phyloP scores from a whole-genome alignment of 345 rosid genomes.

The Lepidium aucheri region DNA sequence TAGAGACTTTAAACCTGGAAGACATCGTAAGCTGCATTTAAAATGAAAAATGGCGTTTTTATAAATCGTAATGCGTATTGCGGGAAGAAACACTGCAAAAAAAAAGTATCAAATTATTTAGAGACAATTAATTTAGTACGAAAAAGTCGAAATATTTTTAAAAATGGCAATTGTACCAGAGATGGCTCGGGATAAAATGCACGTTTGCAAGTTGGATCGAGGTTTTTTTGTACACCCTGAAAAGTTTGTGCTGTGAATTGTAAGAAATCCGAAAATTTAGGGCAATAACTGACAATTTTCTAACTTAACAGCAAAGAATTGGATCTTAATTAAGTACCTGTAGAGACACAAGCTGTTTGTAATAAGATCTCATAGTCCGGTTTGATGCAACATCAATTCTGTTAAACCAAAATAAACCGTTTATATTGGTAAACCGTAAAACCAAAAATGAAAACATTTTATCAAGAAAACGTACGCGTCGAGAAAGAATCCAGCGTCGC shows the following conservation, averaged over 20 bases:
- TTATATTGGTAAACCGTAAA: neutral
- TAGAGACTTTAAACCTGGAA: constrained; percentile 44
- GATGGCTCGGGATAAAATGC: constrained; percentile 35
- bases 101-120: neutral
- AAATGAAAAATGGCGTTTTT: constrained; percentile 60
- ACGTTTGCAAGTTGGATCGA: constrained; percentile 51
- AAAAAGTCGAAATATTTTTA: neutral
- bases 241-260: neutral
- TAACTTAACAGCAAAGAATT: neutral
- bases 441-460: neutral
- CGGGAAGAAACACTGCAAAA: constrained; percentile 83
- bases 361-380: constrained; percentile 61
- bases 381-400: constrained; percentile 64
- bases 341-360: constrained; percentile 40
- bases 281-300: neutral
- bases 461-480: constrained; percentile 51
- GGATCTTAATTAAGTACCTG: constrained; percentile 38
- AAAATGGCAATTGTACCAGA: constrained; percentile 41
- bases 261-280: neutral
- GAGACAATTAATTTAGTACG: neutral
- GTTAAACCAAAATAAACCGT: constrained; percentile 16
- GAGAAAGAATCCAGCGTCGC: constrained; percentile 92
- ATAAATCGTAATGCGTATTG: constrained; percentile 65
- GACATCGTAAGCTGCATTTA: constrained; percentile 90
- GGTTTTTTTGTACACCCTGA: constrained; percentile 62